Conservation (phyloP, 108 stramenopile species). For the Skeletonema costatum region DNA sequence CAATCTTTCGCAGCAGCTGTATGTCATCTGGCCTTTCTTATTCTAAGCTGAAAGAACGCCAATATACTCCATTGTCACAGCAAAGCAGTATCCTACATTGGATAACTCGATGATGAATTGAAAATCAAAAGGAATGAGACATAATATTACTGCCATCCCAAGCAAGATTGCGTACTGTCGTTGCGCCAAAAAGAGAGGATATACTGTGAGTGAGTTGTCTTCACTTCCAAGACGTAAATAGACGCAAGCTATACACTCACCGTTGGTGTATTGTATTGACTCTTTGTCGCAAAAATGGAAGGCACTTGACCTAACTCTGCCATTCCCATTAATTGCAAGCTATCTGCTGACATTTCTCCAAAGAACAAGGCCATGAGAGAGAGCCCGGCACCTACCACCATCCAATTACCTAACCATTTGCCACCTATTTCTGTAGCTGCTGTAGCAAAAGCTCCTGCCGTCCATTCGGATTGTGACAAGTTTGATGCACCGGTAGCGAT, state of each 20-base stretch:
- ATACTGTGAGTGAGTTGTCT: background rate
- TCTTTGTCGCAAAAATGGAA: slow-evolving; percentile 24
- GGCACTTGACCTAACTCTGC: slow-evolving; percentile 66
- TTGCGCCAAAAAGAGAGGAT: slow-evolving; percentile 3
- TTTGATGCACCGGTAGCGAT: slow-evolving; percentile 50
- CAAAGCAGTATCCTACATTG: slow-evolving; percentile 37
- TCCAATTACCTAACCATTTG: slow-evolving; percentile 69
- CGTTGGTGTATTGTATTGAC: slow-evolving; percentile 39
- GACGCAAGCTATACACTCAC: background rate
- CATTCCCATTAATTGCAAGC: slow-evolving; percentile 75
- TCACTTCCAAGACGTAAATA: background rate
- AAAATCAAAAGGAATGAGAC: slow-evolving; percentile 31
- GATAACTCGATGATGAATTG: slow-evolving; percentile 28
- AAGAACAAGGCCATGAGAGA: slow-evolving; percentile 59
- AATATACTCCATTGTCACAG: slow-evolving; percentile 29
- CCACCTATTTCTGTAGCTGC: slow-evolving; percentile 62
- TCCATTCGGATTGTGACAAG: slow-evolving; percentile 53
- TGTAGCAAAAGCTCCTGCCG: slow-evolving; percentile 62
- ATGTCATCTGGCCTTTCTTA: slow-evolving; percentile 19
- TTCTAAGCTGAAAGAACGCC: slow-evolving; percentile 26
- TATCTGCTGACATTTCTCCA: slow-evolving; percentile 73
- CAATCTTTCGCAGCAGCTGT: slow-evolving; percentile 16
- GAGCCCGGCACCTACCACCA: slow-evolving; percentile 57
- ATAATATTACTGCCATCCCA: slow-evolving; percentile 20
- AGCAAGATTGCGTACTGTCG: slow-evolving; percentile 25